A percentile compares a stretch with the other conserved stretches of the same genome.
Conservation (phyloP, 129 eudicot species). For the Helichrysum umbraculigerum region DNA sequence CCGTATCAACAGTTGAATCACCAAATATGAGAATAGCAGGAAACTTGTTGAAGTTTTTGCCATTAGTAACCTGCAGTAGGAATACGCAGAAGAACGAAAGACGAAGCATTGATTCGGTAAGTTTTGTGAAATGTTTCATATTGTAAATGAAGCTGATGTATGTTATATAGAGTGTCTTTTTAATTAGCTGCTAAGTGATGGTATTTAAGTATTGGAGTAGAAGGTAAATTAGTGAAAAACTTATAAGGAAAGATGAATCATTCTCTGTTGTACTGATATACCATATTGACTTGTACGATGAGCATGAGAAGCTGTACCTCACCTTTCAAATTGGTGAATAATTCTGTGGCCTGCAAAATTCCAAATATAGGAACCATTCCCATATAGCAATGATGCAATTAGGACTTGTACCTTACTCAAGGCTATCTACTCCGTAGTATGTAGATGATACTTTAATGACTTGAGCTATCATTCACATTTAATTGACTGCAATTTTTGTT, state of each 20-base stretch:
- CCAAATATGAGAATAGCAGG: slow-evolving; percentile 43
- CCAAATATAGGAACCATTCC: background rate
- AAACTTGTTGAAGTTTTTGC: slow-evolving; percentile 28
- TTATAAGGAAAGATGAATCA: slow-evolving; percentile 17
- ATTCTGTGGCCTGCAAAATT: background rate
- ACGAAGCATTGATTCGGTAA: slow-evolving; percentile 28
- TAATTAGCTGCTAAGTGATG: slow-evolving; percentile 36
- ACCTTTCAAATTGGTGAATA: background rate
- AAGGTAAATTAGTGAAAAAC: slow-evolving; percentile 35
- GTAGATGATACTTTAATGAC: background rate
- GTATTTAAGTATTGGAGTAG: slow-evolving; percentile 33
- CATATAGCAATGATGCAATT: slow-evolving; percentile 16
- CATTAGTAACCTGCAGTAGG: slow-evolving; percentile 9
- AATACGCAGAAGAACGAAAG: slow-evolving; percentile 23
- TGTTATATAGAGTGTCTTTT: slow-evolving; percentile 12
- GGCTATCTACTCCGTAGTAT: background rate
- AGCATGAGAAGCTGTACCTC: slow-evolving; percentile 3
- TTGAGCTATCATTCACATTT: slow-evolving; percentile 22
- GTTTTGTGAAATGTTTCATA: slow-evolving; percentile 7
- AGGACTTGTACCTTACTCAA: slow-evolving; percentile 20
- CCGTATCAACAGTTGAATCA: slow-evolving; percentile 46
- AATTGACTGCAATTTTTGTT: slow-evolving; percentile 21
- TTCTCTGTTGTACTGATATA: slow-evolving; percentile 2
- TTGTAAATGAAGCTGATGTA: slow-evolving; percentile 18
- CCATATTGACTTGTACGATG: slow-evolving; percentile 8